Percentiles rank a stretch among this genome's conserved stretches.
Evolutionary conservation across 164 flowering plant genomes (phyloP).

Genomic region (Piper longum): DNA sequence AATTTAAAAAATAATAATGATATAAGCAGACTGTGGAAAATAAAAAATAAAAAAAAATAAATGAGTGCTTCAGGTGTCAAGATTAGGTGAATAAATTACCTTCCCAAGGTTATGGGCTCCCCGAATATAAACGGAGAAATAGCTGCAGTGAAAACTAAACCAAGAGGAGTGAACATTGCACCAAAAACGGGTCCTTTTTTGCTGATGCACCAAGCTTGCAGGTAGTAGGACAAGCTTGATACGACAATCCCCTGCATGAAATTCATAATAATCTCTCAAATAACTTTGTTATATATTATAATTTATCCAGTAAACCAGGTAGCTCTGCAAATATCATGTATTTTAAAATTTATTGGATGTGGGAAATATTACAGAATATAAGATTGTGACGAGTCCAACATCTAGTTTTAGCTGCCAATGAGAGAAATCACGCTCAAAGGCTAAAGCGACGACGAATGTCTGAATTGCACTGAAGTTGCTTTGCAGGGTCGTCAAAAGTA

Average conservation of each 20-base stretch:
- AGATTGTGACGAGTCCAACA: conserved; percentile 8
- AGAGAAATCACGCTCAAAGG: conserved; percentile 4
- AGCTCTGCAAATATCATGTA: no score
- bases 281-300: neutral
- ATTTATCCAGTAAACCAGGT: neutral
- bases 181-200: conserved; percentile 17
- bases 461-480: conserved; percentile 10
- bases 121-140: conserved; percentile 10
- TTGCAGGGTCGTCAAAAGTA: conserved; percentile 9
- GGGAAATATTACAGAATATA: conserved; percentile 4
- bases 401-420: conserved; percentile 10
- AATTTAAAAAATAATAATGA: neutral
- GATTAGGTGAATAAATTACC: conserved; percentile 2
- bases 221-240: conserved; percentile 5
- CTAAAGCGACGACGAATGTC: conserved; percentile 8
- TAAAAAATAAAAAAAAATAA: neutral
- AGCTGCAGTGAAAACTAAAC: conserved; percentile 6
- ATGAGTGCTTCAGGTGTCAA: no score
- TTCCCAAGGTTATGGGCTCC: conserved; percentile 12
- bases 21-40: neutral
- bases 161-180: conserved; percentile 12
- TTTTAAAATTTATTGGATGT: neutral
- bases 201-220: conserved; percentile 14
- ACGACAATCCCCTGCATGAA: conserved; percentile 5
- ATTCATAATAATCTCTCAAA: neutral